Percentiles rank a stretch among this genome's conserved stretches.
These are phyloP conservation scores for Fusarium buxicola DNA, from an alignment of 2,329 filamentous ascomycete genomes.

Conservation along the genomic window DNA sequence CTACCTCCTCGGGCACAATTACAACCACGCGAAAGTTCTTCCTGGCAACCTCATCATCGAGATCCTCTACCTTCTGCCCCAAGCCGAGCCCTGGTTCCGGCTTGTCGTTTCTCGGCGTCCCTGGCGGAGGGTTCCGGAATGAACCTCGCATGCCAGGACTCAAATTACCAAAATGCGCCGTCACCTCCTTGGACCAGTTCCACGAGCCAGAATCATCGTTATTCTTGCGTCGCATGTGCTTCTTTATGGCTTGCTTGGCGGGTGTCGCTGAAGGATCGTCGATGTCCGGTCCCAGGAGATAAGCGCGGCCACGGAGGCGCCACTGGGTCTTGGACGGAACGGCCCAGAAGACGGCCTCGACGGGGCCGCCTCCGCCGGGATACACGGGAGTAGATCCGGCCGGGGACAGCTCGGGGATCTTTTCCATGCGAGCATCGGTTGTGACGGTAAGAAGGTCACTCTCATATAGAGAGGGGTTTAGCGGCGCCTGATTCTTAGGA, in stretches of 20 bases:
- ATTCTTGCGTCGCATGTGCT: constrained; percentile 67
- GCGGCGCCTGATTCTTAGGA: constrained; percentile 76
- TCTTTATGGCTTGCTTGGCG: constrained; percentile 69
- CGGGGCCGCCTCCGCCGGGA: constrained; percentile 72
- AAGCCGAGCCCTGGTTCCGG: constrained; percentile 57
- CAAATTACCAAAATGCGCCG: constrained; percentile 90
- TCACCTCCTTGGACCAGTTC: constrained; percentile 84
- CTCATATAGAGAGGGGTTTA: constrained; percentile 76
- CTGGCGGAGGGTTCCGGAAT: constrained; percentile 79
- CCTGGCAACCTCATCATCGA: constrained; percentile 77
- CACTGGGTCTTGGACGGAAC: constrained; percentile 80
- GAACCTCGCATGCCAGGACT: constrained; percentile 82
- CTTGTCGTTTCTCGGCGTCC: constrained; percentile 66
- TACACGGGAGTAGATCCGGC: constrained; percentile 52
- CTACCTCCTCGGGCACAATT: constrained; percentile 81
- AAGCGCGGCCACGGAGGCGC: constrained; percentile 82
- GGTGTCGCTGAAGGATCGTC: constrained; percentile 57
- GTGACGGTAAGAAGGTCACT: constrained; percentile 86
- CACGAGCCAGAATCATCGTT: constrained; percentile 63
- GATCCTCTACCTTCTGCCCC: constrained; percentile 74
- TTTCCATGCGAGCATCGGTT: constrained; percentile 89
- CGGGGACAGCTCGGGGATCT: constrained; percentile 75
- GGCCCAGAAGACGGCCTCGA: constrained; percentile 90
- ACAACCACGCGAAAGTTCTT: constrained; percentile 86
- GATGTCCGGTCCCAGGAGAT: constrained; percentile 78